Evolutionary conservation across 2,329 filamentous ascomycete genomes (phyloP).

Genomic region (Trichoderma sp.): DNA sequence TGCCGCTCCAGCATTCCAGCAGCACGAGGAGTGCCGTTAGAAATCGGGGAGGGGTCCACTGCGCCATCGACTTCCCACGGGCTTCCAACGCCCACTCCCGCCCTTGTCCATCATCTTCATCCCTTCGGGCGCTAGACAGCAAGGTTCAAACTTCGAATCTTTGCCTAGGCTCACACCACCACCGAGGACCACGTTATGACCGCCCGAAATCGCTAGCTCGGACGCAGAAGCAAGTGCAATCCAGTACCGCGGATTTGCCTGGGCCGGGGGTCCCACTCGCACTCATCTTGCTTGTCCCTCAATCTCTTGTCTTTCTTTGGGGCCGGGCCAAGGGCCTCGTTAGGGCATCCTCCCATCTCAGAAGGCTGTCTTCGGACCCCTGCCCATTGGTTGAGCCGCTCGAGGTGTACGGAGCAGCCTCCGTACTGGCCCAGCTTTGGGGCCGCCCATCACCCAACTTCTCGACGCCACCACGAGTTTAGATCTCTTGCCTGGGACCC

Average conservation of each 20-base stretch:
- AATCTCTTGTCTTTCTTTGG: conserved; percentile 27
- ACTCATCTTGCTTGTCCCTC: conserved; percentile 30
- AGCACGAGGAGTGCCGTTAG: conserved; percentile 17
- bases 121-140: conserved; percentile 13
- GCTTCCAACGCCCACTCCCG: not conserved
- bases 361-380: conserved; percentile 22
- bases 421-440: conserved; percentile 27
- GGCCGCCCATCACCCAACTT: conserved; percentile 35
- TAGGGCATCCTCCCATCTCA: conserved; percentile 27
- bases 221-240: conserved; percentile 39
- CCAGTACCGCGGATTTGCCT: conserved; percentile 40
- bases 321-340: conserved; percentile 26
- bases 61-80: not conserved
- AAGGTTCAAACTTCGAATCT: conserved; percentile 1
- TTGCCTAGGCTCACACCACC: conserved; percentile 23
- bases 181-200: conserved; percentile 31
- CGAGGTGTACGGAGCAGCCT: conserved; percentile 25
- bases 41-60: not conserved
- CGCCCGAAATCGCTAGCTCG: conserved; percentile 36
- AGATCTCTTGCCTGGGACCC: conserved; percentile 40
- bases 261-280: conserved; percentile 33
- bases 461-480: conserved; percentile 42
- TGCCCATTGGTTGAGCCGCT: conserved; percentile 26
- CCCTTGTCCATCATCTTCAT: conserved; percentile 4
- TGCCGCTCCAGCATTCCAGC: conserved; percentile 18